Conservation (phyloP, 164 flowering plant genomes). For the Vitis labrusca region DNA sequence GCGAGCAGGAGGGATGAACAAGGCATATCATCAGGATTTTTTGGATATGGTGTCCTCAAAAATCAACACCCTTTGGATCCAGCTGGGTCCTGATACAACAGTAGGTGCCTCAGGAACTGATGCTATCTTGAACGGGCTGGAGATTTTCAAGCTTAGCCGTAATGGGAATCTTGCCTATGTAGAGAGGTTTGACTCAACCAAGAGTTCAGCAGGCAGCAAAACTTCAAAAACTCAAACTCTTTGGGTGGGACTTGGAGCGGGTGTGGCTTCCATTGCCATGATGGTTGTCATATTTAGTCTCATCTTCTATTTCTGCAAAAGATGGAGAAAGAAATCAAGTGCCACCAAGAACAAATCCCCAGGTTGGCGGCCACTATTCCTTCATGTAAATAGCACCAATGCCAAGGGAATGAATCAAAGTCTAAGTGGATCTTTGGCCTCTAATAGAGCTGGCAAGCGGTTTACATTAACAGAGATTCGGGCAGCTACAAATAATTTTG, state of each 20-base stretch:
- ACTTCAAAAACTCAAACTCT: conserved; percentile 29
- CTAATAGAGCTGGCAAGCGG: conserved; percentile 51
- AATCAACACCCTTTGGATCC: conserved; percentile 59
- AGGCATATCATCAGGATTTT: conserved; percentile 61
- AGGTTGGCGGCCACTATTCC: conserved; percentile 55
- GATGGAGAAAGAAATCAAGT: conserved; percentile 15
- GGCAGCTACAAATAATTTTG: conserved; percentile 69
- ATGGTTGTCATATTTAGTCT: conserved; percentile 26
- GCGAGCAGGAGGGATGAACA: conserved; percentile 58
- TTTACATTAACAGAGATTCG: conserved; percentile 63
- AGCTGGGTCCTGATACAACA: conserved; percentile 63
- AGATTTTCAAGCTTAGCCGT: conserved; percentile 73
- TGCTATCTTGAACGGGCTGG: conserved; percentile 40
- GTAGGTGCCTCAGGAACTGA: conserved; percentile 35
- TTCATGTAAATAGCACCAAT: conserved; percentile 41
- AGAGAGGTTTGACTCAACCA: conserved; percentile 17
- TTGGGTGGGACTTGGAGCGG: conserved; percentile 56
- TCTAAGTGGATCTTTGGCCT: conserved; percentile 29
- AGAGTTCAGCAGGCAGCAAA: conserved; percentile 2
- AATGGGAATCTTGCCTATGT: conserved; percentile 61
- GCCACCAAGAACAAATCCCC: conserved; percentile 35
- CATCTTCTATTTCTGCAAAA: conserved; percentile 26
- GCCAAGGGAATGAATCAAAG: conserved; percentile 34
- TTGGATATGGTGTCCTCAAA: conserved; percentile 41
- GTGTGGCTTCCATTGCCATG: conserved; percentile 39